phyloP scores from a whole-genome alignment of 768 basidiomycete species.

The Jaapia argillacea region DNA sequence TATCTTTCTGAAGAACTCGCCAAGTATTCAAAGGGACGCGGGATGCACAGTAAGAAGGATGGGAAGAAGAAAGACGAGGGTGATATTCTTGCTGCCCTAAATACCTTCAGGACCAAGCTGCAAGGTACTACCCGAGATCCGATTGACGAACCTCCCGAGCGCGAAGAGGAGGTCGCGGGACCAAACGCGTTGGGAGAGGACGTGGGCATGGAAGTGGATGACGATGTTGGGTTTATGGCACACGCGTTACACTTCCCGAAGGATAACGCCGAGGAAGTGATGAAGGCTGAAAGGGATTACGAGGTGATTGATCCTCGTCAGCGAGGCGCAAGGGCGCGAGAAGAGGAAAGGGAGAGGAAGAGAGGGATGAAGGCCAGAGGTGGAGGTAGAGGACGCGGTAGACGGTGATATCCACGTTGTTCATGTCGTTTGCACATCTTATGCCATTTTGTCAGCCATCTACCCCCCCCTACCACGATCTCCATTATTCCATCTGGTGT shows the following conservation, averaged over 20 bases:
- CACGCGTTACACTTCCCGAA: constrained; percentile 73
- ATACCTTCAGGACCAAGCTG: constrained; percentile 63
- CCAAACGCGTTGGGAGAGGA: constrained; percentile 27
- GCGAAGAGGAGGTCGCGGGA: constrained; percentile 4
- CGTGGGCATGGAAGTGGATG: constrained; percentile 63
- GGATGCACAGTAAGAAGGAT: constrained; percentile 44
- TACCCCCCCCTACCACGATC: too few relatives aligned
- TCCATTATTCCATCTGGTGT: too few relatives aligned
- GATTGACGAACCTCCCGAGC: constrained; percentile 11
- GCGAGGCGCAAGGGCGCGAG: constrained; percentile 60
- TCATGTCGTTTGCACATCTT: too few relatives aligned
- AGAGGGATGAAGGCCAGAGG: constrained; percentile 15
- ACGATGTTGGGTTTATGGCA: constrained; percentile 63
- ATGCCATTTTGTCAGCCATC: too few relatives aligned
- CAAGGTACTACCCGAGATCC: constrained; percentile 22
- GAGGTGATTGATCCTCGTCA: constrained; percentile 61
- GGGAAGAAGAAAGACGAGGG: constrained; percentile 56
- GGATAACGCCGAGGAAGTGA: constrained; percentile 63
- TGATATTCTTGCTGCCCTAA: constrained; percentile 58
- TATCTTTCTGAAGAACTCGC: constrained; percentile 74
- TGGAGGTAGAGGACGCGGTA: constrained; percentile 1
- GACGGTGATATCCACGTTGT: too few relatives aligned
- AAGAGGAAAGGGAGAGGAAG: constrained; percentile 70
- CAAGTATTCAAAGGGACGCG: constrained; percentile 64
- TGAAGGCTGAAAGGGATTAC: constrained; percentile 26